Evolutionary conservation across 2,329 filamentous ascomycete genomes (phyloP).

Genomic region (Colletotrichum higginsianum): DNA sequence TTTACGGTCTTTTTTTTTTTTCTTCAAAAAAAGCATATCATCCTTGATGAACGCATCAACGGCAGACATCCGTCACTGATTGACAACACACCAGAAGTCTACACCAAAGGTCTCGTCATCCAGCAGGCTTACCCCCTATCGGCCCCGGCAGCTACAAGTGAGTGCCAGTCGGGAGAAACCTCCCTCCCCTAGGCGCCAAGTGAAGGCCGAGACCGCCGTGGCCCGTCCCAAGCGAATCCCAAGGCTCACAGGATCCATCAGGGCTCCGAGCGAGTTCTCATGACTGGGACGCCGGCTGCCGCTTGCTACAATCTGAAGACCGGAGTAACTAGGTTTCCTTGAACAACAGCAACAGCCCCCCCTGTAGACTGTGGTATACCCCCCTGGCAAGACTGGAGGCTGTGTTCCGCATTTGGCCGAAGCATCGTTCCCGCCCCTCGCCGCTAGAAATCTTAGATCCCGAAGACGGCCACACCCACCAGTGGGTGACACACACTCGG

Average conservation of each 20-base stretch:
- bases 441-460: slow-evolving; percentile 33
- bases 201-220: slow-evolving; percentile 3
- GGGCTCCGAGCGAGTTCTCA: slow-evolving; percentile 3
- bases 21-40: too few species aligned
- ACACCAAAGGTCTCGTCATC: too few species aligned
- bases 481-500: too few species aligned
- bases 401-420: slow-evolving; percentile 43
- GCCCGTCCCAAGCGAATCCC: slow-evolving; percentile 8
- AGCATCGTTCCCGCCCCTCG: slow-evolving; percentile 16
- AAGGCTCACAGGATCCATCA: slow-evolving; percentile 4
- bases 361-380: neutral
- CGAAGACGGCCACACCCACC: slow-evolving; percentile 2
- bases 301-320: too few species aligned
- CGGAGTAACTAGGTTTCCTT: neutral
- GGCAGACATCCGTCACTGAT: too few species aligned
- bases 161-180: neutral
- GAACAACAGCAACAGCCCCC: neutral
- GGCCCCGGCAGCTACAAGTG: neutral
- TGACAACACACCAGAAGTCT: too few species aligned
- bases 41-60: too few species aligned
- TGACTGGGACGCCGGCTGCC: too few species aligned
- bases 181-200: slow-evolving; percentile 1
- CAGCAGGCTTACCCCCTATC: neutral
- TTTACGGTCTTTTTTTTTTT: too few species aligned
- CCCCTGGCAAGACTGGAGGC: neutral